A percentile compares a stretch with the other conserved stretches of the same genome.
Evolutionary conservation across 176 grass and related monocot genomes (phyloP).

Genomic region (Typha latifolia): DNA sequence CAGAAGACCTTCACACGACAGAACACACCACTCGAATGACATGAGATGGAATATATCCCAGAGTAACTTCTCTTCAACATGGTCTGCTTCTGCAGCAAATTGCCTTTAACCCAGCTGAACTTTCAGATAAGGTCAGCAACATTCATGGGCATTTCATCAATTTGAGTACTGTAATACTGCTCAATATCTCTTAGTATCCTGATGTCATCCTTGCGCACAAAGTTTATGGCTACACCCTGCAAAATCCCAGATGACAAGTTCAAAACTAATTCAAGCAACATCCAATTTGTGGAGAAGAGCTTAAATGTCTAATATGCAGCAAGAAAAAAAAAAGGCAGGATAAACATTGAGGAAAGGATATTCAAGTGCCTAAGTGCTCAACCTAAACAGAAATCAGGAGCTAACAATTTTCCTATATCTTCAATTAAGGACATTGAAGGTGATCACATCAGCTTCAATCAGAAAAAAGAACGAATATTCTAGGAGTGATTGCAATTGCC

Average conservation of each 20-base stretch:
- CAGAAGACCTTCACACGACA: too few species aligned
- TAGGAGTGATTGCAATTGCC: too few species aligned
- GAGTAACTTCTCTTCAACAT: too few species aligned
- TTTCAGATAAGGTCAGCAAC: constrained; percentile 88
- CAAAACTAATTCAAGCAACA: background rate
- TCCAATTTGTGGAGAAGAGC: background rate
- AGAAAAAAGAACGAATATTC: too few species aligned
- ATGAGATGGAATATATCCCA: too few species aligned
- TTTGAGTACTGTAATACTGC: constrained; percentile 98
- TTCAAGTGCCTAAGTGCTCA: too few species aligned
- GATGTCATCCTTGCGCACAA: constrained; percentile 93
- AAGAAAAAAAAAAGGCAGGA: background rate
- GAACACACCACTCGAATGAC: too few species aligned
- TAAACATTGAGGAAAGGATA: background rate
- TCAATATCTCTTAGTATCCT: constrained; percentile 91
- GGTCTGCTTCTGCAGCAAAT: too few species aligned
- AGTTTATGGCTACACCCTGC: constrained; percentile 98
- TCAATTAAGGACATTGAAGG: too few species aligned
- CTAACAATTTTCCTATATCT: too few species aligned
- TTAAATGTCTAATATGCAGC: background rate
- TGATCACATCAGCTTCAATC: too few species aligned
- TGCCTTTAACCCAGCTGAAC: background rate
- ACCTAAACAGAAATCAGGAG: too few species aligned
- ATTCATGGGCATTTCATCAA: constrained; percentile 99
- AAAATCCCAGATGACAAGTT: constrained; percentile 1